Conservation (phyloP, 177 flowering plant genomes). For the Vitis hybrid region DNA sequence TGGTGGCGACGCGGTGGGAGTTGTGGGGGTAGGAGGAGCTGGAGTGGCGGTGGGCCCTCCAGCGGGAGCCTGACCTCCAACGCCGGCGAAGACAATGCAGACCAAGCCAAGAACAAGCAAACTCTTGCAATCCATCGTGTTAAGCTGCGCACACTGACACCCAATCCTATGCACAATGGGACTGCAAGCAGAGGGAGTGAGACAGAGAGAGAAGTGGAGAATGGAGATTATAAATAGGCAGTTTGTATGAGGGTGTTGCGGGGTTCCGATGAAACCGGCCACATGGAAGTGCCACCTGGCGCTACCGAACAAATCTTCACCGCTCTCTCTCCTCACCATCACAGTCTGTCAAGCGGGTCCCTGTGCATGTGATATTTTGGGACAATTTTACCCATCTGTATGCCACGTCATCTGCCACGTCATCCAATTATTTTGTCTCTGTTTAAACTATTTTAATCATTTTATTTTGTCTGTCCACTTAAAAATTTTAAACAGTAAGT, state of each 20-base stretch:
- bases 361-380: neutral
- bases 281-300: conserved; percentile 8
- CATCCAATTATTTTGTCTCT: too few species aligned
- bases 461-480: too few species aligned
- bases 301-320: conserved; percentile 11
- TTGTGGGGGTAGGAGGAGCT: conserved; percentile 18
- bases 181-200: neutral
- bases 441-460: too few species aligned
- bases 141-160: conserved; percentile 12
- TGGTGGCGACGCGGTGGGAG: conserved; percentile 10
- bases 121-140: neutral
- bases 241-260: neutral
- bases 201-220: neutral
- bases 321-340: neutral
- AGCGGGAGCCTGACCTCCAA: conserved; percentile 47
- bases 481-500: too few species aligned
- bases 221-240: conserved; percentile 17
- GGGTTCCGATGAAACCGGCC: neutral
- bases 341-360: neutral
- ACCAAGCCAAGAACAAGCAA: conserved; percentile 23
- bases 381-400: too few species aligned
- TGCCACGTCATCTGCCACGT: neutral
- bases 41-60: conserved; percentile 35
- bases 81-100: conserved; percentile 55
- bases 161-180: conserved; percentile 3